These are phyloP conservation scores for Talaromyces sp. DNA, from an alignment of 2,329 filamentous ascomycete genomes.

Conservation along the genomic window DNA sequence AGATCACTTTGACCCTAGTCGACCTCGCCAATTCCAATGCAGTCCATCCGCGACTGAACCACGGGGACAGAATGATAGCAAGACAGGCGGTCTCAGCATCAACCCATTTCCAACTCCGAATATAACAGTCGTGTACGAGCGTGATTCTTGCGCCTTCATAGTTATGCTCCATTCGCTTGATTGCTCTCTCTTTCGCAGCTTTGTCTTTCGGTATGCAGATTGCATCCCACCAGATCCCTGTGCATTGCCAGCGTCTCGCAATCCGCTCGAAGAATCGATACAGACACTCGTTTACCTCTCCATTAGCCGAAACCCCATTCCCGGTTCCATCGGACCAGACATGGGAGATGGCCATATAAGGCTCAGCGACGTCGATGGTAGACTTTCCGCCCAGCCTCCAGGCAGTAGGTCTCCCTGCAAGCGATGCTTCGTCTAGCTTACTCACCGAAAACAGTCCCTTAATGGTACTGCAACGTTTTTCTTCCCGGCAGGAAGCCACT, in stretches of 20 bases:
- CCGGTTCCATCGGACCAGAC: constrained; percentile 30
- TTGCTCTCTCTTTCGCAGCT: constrained; percentile 15
- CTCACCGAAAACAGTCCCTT: background rate
- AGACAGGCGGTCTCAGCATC: constrained; percentile 20
- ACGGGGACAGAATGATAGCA: constrained; percentile 22
- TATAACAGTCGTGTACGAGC: constrained; percentile 17
- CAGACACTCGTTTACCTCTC: constrained; percentile 25
- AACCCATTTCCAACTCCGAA: constrained; percentile 19
- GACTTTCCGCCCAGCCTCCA: constrained; percentile 1
- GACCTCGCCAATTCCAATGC: constrained; percentile 16
- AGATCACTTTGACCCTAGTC: constrained; percentile 17
- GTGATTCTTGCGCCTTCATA: constrained; percentile 17
- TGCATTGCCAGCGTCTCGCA: constrained; percentile 16
- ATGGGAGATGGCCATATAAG: constrained; percentile 29
- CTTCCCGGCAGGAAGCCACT: background rate
- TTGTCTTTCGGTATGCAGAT: constrained; percentile 22
- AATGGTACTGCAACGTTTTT: background rate
- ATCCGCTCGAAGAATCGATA: constrained; percentile 21
- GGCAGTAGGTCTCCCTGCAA: background rate
- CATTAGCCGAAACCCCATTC: constrained; percentile 18
- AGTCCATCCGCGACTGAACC: constrained; percentile 26
- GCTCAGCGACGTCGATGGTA: background rate
- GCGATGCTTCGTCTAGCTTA: background rate
- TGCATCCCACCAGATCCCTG: constrained; percentile 30
- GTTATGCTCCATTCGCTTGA: constrained; percentile 25